phyloP scores from a whole-genome alignment of 2,329 filamentous ascomycete genomes.

The Sporothrix dimorphospora region DNA sequence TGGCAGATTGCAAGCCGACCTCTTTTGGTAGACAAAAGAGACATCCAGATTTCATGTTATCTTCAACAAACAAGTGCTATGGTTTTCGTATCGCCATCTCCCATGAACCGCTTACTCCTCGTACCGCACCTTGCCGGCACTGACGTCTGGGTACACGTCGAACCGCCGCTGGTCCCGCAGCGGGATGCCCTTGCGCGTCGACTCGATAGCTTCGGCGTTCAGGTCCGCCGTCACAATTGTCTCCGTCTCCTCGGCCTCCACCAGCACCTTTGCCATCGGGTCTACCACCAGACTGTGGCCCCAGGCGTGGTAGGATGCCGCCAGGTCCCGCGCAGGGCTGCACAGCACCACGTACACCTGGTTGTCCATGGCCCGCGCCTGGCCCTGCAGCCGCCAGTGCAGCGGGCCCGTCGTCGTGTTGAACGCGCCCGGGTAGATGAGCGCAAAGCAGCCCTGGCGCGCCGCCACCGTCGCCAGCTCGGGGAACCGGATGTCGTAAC shows the following conservation, averaged over 20 bases:
- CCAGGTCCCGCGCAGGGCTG: conserved; percentile 81
- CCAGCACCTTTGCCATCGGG: conserved; percentile 81
- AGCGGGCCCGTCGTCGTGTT: conserved; percentile 90
- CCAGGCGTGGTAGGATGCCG: conserved; percentile 82
- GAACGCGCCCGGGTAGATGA: conserved; percentile 96
- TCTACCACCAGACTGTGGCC: conserved; percentile 89
- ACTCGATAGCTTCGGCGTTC: conserved; percentile 67
- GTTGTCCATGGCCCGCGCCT: conserved; percentile 77
- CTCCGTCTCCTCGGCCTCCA: conserved; percentile 77
- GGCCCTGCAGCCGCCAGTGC: conserved; percentile 85
- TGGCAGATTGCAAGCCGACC: too few species aligned
- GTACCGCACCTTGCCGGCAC: conserved; percentile 55
- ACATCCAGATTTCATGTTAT: not conserved
- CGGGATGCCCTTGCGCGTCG: conserved; percentile 81
- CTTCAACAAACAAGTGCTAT: not conserved
- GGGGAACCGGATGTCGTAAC: conserved; percentile 97
- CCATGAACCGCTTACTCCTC: conserved; percentile 35
- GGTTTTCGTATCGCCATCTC: not conserved
- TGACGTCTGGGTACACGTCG: conserved; percentile 94
- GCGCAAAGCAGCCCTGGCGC: conserved; percentile 72
- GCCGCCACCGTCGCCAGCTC: conserved; percentile 90
- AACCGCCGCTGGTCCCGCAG: conserved; percentile 84
- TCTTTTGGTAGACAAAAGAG: not conserved
- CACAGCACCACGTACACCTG: conserved; percentile 92
- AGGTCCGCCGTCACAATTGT: conserved; percentile 75